Evolutionary conservation across 371 early-diverging fungal genomes (phyloP).

Genomic region (Mortierella sp.): DNA sequence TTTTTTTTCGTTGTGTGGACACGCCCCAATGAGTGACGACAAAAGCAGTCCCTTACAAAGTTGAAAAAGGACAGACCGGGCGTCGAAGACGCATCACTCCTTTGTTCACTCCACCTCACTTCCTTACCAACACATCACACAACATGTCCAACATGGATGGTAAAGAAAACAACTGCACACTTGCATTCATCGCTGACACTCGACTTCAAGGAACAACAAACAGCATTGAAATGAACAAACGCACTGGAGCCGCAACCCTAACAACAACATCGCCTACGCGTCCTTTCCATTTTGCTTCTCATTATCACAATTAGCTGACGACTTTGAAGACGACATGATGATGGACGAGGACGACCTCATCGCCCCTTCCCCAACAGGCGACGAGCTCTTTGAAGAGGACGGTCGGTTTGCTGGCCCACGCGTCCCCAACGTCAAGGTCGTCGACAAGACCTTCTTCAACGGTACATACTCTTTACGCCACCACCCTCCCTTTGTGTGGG

Average conservation of each 20-base stretch:
- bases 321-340: slow-evolving; percentile 51
- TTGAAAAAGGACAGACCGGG: background rate
- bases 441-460: slow-evolving; percentile 57
- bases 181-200: background rate
- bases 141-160: slow-evolving; percentile 15
- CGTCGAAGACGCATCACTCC: background rate
- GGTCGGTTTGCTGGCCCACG: slow-evolving; percentile 29
- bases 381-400: slow-evolving; percentile 43
- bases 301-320: slow-evolving; percentile 29
- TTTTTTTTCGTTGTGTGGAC: background rate
- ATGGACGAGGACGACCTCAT: slow-evolving; percentile 48
- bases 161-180: background rate
- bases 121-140: background rate
- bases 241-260: background rate
- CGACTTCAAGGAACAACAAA: slow-evolving; percentile 15
- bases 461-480: slow-evolving; percentile 13
- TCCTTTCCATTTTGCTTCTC: background rate
- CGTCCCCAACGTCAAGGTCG: slow-evolving; percentile 24
- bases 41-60: background rate
- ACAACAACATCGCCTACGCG: background rate
- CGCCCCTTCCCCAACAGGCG: slow-evolving; percentile 44
- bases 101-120: background rate
- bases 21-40: background rate
- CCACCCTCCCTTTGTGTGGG: background rate
- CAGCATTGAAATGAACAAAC: background rate